These are phyloP conservation scores for Blastomyces silverae DNA, from an alignment of 2,329 filamentous ascomycete genomes.

Conservation along the genomic window DNA sequence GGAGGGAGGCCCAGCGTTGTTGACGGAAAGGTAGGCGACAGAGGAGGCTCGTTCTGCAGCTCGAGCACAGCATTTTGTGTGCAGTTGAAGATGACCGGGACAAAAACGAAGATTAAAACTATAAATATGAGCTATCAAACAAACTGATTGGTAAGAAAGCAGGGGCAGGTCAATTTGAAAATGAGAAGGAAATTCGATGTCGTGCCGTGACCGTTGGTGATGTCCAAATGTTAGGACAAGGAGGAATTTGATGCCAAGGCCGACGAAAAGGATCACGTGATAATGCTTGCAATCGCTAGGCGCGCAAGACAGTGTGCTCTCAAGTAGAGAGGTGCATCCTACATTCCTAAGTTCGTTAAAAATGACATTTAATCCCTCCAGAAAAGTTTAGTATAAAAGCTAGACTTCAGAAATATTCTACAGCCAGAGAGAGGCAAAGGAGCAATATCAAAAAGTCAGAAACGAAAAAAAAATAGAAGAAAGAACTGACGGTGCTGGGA, in stretches of 20 bases:
- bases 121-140: background rate
- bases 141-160: background rate
- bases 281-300: no score
- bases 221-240: background rate
- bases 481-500: constrained; percentile 10
- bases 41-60: constrained; percentile 37
- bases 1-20: constrained; percentile 28
- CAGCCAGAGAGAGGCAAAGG: background rate
- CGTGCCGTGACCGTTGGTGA: background rate
- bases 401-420: no score
- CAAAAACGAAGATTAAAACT: background rate
- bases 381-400: no score
- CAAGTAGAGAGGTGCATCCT: no score
- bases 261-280: background rate
- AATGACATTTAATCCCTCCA: no score
- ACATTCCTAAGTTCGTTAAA: no score
- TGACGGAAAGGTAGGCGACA: constrained; percentile 33
- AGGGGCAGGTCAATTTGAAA: background rate
- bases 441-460: no score
- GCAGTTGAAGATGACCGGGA: background rate
- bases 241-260: constrained; percentile 13
- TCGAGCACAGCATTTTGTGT: constrained; percentile 37
- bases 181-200: background rate
- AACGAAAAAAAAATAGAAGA: background rate
- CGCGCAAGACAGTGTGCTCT: no score